Evolutionary conservation across 139 green algal species (phyloP), one percentile per base, ranked within the genome.

Genomic region (Micromonas pusilla): DNA sequence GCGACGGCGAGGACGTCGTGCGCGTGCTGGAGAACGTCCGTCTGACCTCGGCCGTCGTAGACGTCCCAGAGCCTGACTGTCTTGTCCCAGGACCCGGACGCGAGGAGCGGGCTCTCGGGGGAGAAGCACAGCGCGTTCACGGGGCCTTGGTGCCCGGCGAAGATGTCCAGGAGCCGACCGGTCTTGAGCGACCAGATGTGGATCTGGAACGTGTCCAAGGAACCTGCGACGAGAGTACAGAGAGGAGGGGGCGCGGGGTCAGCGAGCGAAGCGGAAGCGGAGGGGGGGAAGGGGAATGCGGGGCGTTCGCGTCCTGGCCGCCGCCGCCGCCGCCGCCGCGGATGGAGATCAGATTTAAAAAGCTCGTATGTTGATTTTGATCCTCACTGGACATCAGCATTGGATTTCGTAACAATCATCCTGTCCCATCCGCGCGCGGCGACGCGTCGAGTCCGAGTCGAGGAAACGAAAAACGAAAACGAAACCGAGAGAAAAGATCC

Each of bases 111-210:
- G 26, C 6, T 28, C 31, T 39, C 74, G 4, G 91, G 91, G 64
- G 79, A 88, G 90, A 99, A 98, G 28, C 86, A 78, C 5, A 97
- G 83, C n/a, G 73, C 82, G 6, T 82, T 80, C 0, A 98, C 88
- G 0, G 95, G 95, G 2, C 90, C 95, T 83, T 98, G 92, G 79
- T 99, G 95, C 5, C 88, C 94, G 0, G 88, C 82, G 64, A 98
- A 85, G 34, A 97, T 79, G 78, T 99, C 95, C 76, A 98, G 87
- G 79, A 98, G 83, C 33, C 90, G 84, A 1, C 91, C 95, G 0
- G 94, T 98, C 76, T 91, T 90, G 31, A 98, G 70, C 21, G 85
- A 92, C 95, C 95, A 99, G 54, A 98, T 89, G 81, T 89, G 96
- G n/a, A 99, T 88, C 80, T 96, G 82, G 28, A 83, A 81, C 2